These are phyloP conservation scores for Boletus patriciae DNA, from an alignment of 768 basidiomycete species.

Conservation along the genomic window DNA sequence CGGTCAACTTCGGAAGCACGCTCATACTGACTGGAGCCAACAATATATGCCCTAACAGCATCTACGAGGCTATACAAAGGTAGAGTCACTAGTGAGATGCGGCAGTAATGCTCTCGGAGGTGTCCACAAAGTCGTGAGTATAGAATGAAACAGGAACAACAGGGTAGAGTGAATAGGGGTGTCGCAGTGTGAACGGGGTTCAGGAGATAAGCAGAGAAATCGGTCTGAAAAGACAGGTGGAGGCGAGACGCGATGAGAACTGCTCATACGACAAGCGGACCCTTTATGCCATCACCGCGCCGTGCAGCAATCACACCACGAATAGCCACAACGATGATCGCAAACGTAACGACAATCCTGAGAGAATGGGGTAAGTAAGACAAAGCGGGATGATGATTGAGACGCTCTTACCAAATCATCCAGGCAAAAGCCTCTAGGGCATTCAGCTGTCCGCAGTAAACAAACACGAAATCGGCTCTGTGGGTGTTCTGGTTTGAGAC, in stretches of 20 bases:
- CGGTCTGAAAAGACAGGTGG: constrained; percentile 6
- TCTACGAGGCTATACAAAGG: background rate
- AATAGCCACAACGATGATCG: constrained; percentile 55
- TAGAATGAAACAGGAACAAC: background rate
- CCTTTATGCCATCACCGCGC: constrained; percentile 67
- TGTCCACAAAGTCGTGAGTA: constrained; percentile 9
- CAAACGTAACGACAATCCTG: constrained; percentile 66
- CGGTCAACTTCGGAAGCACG: background rate
- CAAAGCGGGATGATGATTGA: background rate
- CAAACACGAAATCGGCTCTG: constrained; percentile 44
- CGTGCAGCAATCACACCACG: constrained; percentile 59
- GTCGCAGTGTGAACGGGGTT: constrained; percentile 13
- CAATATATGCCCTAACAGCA: constrained; percentile 8
- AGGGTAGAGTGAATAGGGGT: constrained; percentile 7
- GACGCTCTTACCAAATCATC: constrained; percentile 56
- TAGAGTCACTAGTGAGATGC: background rate
- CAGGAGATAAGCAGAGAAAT: background rate
- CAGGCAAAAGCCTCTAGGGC: constrained; percentile 76
- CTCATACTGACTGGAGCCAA: background rate
- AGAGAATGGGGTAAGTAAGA: background rate
- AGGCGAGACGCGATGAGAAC: background rate
- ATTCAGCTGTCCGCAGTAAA: constrained; percentile 76
- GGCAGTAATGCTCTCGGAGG: background rate
- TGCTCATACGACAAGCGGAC: constrained; percentile 46
- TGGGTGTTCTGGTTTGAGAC: background rate